Conservation (phyloP, 345 rosid genomes). For the Eucalyptus guilfoylei region DNA sequence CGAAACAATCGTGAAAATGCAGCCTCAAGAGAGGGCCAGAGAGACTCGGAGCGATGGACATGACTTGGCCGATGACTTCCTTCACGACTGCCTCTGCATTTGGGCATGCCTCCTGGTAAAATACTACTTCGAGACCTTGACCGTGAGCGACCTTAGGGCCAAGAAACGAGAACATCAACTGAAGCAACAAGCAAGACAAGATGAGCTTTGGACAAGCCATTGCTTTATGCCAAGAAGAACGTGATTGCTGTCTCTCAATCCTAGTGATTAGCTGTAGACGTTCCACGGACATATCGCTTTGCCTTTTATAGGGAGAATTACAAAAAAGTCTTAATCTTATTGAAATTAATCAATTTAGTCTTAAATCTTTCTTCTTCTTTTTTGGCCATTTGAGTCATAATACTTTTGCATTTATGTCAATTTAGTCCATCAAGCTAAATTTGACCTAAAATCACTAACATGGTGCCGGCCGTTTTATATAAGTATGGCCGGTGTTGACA, state of each 20-base stretch:
- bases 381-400: no score
- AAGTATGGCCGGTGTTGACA: background rate
- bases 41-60: slow-evolving; percentile 28
- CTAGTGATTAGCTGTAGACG: background rate
- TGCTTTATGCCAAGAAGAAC: background rate
- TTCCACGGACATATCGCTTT: background rate
- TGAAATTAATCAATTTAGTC: background rate
- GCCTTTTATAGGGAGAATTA: background rate
- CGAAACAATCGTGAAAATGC: slow-evolving; percentile 83
- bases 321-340: no score
- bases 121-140: slow-evolving; percentile 34
- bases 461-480: background rate
- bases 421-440: background rate
- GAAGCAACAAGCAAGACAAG: slow-evolving; percentile 1
- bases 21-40: slow-evolving; percentile 53
- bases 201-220: background rate
- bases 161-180: slow-evolving; percentile 6
- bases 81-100: slow-evolving; percentile 33
- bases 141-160: background rate
- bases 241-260: background rate
- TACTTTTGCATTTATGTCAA: background rate
- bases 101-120: slow-evolving; percentile 33
- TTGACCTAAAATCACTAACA: background rate
- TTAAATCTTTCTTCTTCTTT: no score
- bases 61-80: slow-evolving; percentile 1